Base-by-base conservation (phyloP, 2,329 filamentous ascomycete species). In the Aspergillus aculeatinus region DNA sequence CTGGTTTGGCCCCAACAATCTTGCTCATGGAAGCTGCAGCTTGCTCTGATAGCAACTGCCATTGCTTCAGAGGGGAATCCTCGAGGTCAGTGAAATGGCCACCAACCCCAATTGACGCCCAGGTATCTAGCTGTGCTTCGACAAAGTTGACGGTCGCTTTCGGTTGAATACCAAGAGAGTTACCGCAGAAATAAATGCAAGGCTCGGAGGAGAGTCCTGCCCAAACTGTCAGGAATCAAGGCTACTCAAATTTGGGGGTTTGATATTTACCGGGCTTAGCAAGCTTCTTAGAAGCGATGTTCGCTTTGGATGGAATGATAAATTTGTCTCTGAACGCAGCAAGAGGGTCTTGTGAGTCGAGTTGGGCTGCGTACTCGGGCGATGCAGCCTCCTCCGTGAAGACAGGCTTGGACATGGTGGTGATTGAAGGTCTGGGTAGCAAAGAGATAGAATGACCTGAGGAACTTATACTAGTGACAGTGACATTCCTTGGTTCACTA, bases 111-210 rank as follows among this genome's bases (percentile, higher is more conserved):
- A 94, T 88, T 0, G 87, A 88, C 0, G 88, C 87, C 92, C 92
- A 96, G 2, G 91, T 93, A 67, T 89, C 85, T 1, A 96, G 83
- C 65, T 95, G 91, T 3, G 86, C 85, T 52, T 87, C 80, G 63
- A 96, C 75, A 64, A 90, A 87, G 23, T 83, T 78, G 16, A 84
- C 79, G 0, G 87, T 87, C 3, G 85, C 82, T 65, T 85, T 87
- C 31, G 92, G 92, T 75, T 96, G 92, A 10, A 93, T 83, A 33
- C 92, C 92, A 3, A 96, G 84, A 0, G 91, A 96, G 78, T 96
- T 96, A 57, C 92, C 92, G 65, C 91, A 92, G 66, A 96, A 88
- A 76, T 96, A 96, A 58, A 91, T 88, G 48, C 72, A 73, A 42
- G 68, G 71, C 7, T 79, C 71, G 21, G 72, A 67, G 1, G 73